phyloP scores from a whole-genome alignment of 202 grass and related monocot species.

The Panicum hallii region DNA sequence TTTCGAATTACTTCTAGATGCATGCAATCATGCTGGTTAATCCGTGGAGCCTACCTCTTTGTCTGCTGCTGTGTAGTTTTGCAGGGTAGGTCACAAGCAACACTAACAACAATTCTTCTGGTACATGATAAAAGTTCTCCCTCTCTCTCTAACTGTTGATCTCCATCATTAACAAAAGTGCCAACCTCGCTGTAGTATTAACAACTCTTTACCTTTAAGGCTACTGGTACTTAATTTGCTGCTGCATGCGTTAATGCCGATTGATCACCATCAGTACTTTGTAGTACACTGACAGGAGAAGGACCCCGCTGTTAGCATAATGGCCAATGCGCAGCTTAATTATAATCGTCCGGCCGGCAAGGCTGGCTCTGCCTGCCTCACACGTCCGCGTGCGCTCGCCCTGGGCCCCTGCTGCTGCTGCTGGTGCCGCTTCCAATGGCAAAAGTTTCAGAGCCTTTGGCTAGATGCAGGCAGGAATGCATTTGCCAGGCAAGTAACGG shows the following conservation, averaged over 20 bases:
- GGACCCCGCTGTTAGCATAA: not conserved
- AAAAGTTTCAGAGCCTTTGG: conserved; percentile 44
- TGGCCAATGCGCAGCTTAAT: conserved; percentile 3
- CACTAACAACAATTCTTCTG: conserved; percentile 12
- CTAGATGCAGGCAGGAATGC: conserved; percentile 5
- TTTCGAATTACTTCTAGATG: conserved; percentile 20
- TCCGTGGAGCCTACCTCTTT: conserved; percentile 33
- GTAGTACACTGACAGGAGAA: not conserved
- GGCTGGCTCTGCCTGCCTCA: conserved; percentile 24
- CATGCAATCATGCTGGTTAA: not conserved
- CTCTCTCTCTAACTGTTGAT: not conserved
- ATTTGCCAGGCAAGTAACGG: not conserved
- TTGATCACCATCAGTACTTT: conserved; percentile 27
- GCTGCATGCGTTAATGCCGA: conserved; percentile 42
- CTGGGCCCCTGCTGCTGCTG: not conserved
- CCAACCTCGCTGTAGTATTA: conserved; percentile 15
- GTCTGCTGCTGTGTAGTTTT: conserved; percentile 36
- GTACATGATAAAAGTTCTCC: not conserved
- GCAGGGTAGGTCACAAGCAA: conserved; percentile 17
- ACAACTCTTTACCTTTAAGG: conserved; percentile 35
- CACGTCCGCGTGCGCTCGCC: conserved; percentile 28
- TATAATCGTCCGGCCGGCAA: conserved; percentile 39
- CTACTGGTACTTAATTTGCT: conserved; percentile 23
- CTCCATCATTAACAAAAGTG: conserved; percentile 25
- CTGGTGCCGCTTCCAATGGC: conserved; percentile 16